phyloP scores from a whole-genome alignment of 441 rosid genomes.

The Populus hybrid region DNA sequence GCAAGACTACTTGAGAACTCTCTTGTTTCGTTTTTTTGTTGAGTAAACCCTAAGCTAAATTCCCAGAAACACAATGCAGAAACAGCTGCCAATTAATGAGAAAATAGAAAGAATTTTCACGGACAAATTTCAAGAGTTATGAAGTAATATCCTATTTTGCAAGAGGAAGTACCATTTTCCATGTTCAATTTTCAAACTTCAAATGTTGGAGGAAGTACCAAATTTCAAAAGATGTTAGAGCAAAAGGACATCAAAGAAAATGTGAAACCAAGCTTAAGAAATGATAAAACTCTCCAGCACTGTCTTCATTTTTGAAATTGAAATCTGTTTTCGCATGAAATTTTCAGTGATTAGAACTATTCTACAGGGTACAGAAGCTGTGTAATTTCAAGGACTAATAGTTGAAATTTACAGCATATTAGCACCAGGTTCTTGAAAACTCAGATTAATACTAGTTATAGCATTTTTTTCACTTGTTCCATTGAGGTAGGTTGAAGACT shows the following conservation, averaged over 20 bases:
- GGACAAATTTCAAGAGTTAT: neutral
- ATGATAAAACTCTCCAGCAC: neutral
- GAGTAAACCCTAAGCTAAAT: neutral
- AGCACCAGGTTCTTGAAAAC: neutral
- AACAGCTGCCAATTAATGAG: neutral
- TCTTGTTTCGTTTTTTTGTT: too few species aligned
- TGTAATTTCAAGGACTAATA: neutral
- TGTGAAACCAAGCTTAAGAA: neutral
- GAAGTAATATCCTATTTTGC: too few species aligned
- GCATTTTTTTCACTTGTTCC: neutral
- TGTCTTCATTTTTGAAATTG: too few species aligned
- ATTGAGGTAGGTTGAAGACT: neutral
- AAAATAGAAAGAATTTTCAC: neutral
- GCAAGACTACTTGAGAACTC: too few species aligned
- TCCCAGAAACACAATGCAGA: slow-evolving; percentile 9
- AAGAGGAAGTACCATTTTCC: too few species aligned
- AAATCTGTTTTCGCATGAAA: too few species aligned
- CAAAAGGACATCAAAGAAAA: neutral
- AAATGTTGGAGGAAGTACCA: too few species aligned
- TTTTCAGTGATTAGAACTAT: too few species aligned
- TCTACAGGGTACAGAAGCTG: neutral
- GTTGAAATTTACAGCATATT: neutral
- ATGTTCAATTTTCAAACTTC: too few species aligned
- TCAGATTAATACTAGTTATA: neutral
- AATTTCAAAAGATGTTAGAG: neutral